These are phyloP conservation scores for Ganoderma sp. DNA, from an alignment of 1,284 basidiomycete species.

Conservation along the genomic window DNA sequence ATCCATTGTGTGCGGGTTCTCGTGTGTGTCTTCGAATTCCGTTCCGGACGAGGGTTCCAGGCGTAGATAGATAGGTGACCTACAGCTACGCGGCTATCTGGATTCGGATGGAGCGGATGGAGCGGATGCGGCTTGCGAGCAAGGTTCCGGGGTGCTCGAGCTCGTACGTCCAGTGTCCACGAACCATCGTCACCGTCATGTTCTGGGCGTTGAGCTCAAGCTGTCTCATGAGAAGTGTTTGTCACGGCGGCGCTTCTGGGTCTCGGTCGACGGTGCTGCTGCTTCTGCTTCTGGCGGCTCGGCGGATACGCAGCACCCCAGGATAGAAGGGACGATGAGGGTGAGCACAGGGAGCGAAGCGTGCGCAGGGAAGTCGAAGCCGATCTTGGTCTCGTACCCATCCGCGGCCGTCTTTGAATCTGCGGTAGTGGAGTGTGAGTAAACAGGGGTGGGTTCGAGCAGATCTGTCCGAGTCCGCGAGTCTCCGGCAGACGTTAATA, in stretches of 20 bases:
- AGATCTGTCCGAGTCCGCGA: not conserved
- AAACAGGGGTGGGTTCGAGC: too few relatives aligned
- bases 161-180: too few relatives aligned
- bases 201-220: too few relatives aligned
- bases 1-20: not conserved
- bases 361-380: too few relatives aligned
- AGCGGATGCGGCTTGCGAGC: not conserved
- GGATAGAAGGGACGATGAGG: constrained; percentile 2
- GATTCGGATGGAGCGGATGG: not conserved
- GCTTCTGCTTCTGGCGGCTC: not conserved
- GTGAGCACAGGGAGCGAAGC: not conserved
- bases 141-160: constrained; percentile 7
- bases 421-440: too few relatives aligned
- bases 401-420: too few relatives aligned
- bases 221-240: not conserved
- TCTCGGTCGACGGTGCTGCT: not conserved
- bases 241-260: not conserved
- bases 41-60: not conserved
- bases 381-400: too few relatives aligned
- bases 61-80: not conserved
- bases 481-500: too few relatives aligned
- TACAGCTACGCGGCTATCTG: not conserved
- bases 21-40: not conserved
- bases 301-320: constrained; percentile 1
- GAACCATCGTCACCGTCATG: too few relatives aligned